Evolutionary conservation across 2,329 filamentous ascomycete genomes (phyloP), one percentile per base, ranked within the genome.

Genomic region (Trichophyton mentagrophytes): DNA sequence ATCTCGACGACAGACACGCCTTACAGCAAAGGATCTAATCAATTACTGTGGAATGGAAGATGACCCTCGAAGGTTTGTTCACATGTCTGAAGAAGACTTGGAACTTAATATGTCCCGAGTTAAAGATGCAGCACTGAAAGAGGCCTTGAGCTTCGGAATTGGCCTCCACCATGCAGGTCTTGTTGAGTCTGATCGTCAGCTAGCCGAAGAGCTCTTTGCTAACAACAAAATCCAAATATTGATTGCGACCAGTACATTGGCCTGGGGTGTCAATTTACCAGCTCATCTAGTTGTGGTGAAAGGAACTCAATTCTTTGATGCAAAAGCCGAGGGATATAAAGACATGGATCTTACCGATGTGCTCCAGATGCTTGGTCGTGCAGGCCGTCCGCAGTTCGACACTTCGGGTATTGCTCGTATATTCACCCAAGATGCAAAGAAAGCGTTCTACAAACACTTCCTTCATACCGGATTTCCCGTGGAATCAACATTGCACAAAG

Each of bases 261-360:
- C 93, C 0, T 99, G 93, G 93, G 95, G 93, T 75, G 92, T 99
- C 68, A 99, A 99, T 71, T 78, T 99, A 68, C 95, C 95, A 0
- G 93, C 95, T 1, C 95, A 99, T 75, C 80, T 99, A 3, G 93
- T 99, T 2, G 89, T 99, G 1, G 95, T 99, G 63, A 99, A 99
- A 73, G 93, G 93, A 60, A 99, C 93, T 0, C 95, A 99, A 69
- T 99, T 89, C 76, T 99, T 95, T 71, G 93, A 99, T 68, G 93
- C 93, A 44, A 99, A 99, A 75, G 93, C 89, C 3, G 93, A 97
- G 76, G 92, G 88, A 0, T 99, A 99, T 76, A 93, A 89, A 70
- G 95, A 99, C 73, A 99, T 99, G 95, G 93, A 99, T 71, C 77
- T 99, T 62, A 99, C 93, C 0, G 93, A 99, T 74, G 93, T 99